phyloP scores from a whole-genome alignment of 306 rosid species.

The Luffa aegyptiaca region DNA sequence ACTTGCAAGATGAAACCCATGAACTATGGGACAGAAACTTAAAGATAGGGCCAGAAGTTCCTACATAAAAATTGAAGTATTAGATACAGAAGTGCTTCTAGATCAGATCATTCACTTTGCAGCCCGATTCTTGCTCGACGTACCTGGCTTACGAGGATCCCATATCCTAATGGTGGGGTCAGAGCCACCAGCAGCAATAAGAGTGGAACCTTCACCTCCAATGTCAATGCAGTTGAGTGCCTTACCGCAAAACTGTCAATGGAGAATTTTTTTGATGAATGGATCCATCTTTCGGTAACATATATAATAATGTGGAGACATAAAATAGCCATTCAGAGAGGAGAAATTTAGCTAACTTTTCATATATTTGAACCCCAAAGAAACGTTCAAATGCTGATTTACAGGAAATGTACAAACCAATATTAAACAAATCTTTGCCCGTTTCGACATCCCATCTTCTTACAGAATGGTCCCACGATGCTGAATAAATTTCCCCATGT shows the following conservation, averaged over 20 bases:
- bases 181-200: constrained; percentile 79
- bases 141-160: constrained; percentile 99
- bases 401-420: neutral
- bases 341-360: neutral
- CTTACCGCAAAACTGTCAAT: constrained; percentile 56
- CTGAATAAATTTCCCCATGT: constrained; percentile 62
- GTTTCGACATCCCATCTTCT: constrained; percentile 83
- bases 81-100: neutral
- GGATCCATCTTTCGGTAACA: neutral
- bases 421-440: constrained; percentile 45
- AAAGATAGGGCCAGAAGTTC: constrained; percentile 76
- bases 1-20: constrained; percentile 80
- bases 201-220: constrained; percentile 79
- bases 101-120: neutral
- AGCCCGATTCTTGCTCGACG: neutral
- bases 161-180: constrained; percentile 79
- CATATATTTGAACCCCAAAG: neutral
- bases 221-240: constrained; percentile 76
- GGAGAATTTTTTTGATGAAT: neutral
- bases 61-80: constrained; percentile 21
- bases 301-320: neutral
- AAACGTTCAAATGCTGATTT: neutral
- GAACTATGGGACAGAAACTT: constrained; percentile 74
- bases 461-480: constrained; percentile 89
- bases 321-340: neutral